Evolutionary conservation across 192 early-diverging fungal genomes (phyloP), one percentile per base, ranked within the genome.

Genomic region (Spinellus fusiger): DNA sequence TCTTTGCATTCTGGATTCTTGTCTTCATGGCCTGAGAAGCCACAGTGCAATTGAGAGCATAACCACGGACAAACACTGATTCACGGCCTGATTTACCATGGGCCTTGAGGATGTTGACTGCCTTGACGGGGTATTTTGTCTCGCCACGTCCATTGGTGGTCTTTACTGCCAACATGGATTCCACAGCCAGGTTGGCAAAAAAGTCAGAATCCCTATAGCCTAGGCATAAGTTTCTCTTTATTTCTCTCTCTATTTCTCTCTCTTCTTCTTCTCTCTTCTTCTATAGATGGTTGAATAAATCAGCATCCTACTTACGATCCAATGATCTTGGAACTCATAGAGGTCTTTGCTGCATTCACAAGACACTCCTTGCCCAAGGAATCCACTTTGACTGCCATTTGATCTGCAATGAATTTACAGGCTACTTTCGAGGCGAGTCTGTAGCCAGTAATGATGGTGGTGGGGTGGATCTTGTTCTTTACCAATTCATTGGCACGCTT

Each of bases 401-500:
- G 90, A 62, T 96, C 93, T 0, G 90, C 91, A 80, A 99, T 93
- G 59, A 93, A 99, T 75, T 91, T 93, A 79, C 94, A 93, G 13
- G 96, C 93, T 75, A 96, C 96, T 75, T 96, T 96, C 68, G 87
- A 88, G 20, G 96, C 96, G 44, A 93, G 69, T 47, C 96, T 81
- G 80, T 94, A 98, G 31, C 96, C 96, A 15, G 89, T 84, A 59
- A 98, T 98, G 64, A 98, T 91, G 28, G 94, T 97, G 6, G 94
- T 95, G 23, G 96, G 96, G 74, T 98, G 96, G 71, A 98, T 97
- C 75, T 93, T 92, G 83, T 93, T 94, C 80, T 96, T 96, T 52
- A 97, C 88, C 48, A 98, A 80, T 59, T 98, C 96, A 73, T 96
- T 96, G 27, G 93, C 96, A 49, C 94, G 84, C 49, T 86, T 81